Conservation (phyloP, 768 basidiomycete genomes). For the Cystobasidium onofrii region DNA sequence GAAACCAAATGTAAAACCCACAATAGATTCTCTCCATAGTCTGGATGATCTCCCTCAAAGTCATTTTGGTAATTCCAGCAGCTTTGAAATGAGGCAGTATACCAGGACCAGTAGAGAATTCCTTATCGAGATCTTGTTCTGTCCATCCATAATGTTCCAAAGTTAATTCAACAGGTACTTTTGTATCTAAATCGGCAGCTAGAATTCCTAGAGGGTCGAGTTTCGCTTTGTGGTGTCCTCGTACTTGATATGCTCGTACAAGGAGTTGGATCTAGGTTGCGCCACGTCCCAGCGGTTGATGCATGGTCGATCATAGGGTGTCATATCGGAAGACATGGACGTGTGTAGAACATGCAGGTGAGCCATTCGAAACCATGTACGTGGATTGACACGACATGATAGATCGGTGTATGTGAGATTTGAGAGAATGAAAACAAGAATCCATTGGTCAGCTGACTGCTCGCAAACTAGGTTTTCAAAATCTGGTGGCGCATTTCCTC, state of each 20-base stretch:
- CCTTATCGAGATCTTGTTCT: slow-evolving; percentile 85
- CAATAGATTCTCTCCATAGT: slow-evolving; percentile 89
- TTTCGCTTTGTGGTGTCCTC: slow-evolving; percentile 91
- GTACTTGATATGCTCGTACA: slow-evolving; percentile 96
- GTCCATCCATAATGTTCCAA: slow-evolving; percentile 91
- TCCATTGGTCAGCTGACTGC: neutral
- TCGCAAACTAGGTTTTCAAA: neutral
- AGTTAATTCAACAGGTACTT: slow-evolving; percentile 78
- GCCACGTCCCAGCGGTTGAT: too few species aligned
- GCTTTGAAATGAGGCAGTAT: slow-evolving; percentile 92
- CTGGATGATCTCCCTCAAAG: slow-evolving; percentile 80
- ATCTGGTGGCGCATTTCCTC: neutral
- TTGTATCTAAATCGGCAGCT: slow-evolving; percentile 71
- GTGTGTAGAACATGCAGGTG: neutral
- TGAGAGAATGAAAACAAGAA: neutral
- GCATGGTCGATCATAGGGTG: neutral
- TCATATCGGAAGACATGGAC: neutral
- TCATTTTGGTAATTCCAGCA: slow-evolving; percentile 76
- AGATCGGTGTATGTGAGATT: neutral
- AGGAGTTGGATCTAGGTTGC: slow-evolving; percentile 99
- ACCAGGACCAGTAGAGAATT: slow-evolving; percentile 88
- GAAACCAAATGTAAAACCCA: slow-evolving; percentile 46
- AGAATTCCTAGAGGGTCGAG: slow-evolving; percentile 91
- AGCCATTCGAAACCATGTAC: too few species aligned
- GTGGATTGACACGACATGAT: too few species aligned